Evolutionary conservation across 306 rosid genomes (phyloP).

Genomic region (Styphnolobium japonicum): DNA sequence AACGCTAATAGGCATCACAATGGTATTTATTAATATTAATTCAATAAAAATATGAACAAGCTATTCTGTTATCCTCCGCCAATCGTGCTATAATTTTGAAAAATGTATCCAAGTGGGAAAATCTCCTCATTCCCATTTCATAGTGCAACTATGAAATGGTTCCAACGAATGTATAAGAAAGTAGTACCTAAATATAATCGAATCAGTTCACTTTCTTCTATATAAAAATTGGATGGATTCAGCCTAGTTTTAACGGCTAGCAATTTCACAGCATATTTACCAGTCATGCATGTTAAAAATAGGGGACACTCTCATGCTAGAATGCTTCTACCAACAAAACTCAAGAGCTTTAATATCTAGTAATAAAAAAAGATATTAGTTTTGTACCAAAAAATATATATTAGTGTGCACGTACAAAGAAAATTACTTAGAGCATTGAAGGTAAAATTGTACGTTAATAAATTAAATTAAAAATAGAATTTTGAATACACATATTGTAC

Average conservation of each 20-base stretch:
- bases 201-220: not conserved
- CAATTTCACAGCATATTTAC: not conserved
- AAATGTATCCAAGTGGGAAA: not conserved
- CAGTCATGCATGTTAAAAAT: not conserved
- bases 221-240: not conserved
- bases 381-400: no score
- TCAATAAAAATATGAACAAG: constrained; percentile 9
- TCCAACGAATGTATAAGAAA: not conserved
- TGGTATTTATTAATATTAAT: not conserved
- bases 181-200: not conserved
- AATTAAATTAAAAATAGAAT: no score
- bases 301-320: not conserved
- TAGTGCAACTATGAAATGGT: not conserved
- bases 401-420: no score
- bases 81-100: constrained; percentile 29
- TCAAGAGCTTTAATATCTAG: not conserved
- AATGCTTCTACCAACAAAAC: not conserved
- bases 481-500: no score
- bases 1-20: not conserved
- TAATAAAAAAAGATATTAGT: no score
- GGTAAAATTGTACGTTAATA: no score
- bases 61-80: constrained; percentile 35
- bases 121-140: constrained; percentile 10
- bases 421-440: no score
- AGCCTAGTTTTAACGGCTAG: not conserved